Conservation (phyloP, 345 rosid species). For the Toxicodendron radicans region DNA sequence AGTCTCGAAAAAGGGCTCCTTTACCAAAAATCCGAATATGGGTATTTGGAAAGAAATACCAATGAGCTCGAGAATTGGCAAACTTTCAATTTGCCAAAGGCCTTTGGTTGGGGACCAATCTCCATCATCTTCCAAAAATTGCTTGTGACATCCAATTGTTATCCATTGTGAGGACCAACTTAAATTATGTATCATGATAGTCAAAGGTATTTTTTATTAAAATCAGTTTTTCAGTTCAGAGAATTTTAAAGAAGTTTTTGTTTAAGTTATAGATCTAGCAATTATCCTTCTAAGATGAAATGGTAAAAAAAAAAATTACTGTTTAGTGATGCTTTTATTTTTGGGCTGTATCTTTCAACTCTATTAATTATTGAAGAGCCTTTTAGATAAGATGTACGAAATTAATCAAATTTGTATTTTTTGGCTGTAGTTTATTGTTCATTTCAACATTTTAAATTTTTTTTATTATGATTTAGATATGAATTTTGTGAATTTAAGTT, state of each 20-base stretch:
- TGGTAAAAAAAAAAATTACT: too few species aligned
- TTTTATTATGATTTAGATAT: neutral
- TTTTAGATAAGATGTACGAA: too few species aligned
- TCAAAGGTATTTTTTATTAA: too few species aligned
- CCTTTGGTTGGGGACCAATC: slow-evolving; percentile 52
- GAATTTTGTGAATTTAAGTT: neutral
- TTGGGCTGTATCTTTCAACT: too few species aligned
- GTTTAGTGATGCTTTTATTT: too few species aligned
- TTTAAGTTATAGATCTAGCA: too few species aligned
- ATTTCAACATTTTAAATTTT: neutral
- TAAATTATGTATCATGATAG: too few species aligned
- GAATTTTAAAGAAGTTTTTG: too few species aligned
- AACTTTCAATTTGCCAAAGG: slow-evolving; percentile 45
- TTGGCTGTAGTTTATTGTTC: neutral
- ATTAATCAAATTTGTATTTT: too few species aligned
- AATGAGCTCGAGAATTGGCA: slow-evolving; percentile 60
- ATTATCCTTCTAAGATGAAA: too few species aligned
- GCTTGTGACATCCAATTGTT: slow-evolving; percentile 8
- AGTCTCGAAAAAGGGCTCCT: slow-evolving; percentile 48
- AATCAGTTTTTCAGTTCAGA: too few species aligned
- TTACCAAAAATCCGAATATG: slow-evolving; percentile 18
- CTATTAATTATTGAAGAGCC: too few species aligned
- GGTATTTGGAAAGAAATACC: slow-evolving; percentile 48
- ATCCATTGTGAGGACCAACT: neutral
- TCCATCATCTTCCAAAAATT: slow-evolving; percentile 21